These are phyloP conservation scores for Nevesoporus exiguus DNA, from an alignment of 768 basidiomycete genomes.

Conservation along the genomic window DNA sequence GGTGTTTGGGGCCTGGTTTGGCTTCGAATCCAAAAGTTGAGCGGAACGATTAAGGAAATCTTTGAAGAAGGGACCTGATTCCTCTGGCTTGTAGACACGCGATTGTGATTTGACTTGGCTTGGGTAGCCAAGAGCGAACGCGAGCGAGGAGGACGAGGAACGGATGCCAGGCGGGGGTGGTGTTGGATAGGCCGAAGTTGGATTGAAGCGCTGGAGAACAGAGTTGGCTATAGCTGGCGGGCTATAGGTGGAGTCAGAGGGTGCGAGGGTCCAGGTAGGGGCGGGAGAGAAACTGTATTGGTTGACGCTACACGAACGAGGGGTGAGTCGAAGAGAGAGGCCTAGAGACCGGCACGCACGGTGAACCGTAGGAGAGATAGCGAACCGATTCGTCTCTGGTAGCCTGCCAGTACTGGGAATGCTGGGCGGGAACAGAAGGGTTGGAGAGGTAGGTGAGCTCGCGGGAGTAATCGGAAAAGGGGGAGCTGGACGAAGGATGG, in stretches of 20 bases:
- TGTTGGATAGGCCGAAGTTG: slow-evolving; percentile 67
- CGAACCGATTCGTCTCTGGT: slow-evolving; percentile 59
- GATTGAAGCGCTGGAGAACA: slow-evolving; percentile 57
- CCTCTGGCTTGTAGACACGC: slow-evolving; percentile 45
- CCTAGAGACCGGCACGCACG: slow-evolving; percentile 38
- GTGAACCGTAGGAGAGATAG: slow-evolving; percentile 51
- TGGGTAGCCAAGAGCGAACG: slow-evolving; percentile 61
- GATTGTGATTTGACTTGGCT: slow-evolving; percentile 26
- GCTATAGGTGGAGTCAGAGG: slow-evolving; percentile 50
- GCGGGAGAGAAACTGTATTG: slow-evolving; percentile 33
- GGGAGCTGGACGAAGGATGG: slow-evolving; percentile 42
- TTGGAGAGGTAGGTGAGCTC: slow-evolving; percentile 56
- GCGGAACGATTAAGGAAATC: slow-evolving; percentile 49
- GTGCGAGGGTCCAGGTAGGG: slow-evolving; percentile 40
- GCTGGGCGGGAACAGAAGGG: slow-evolving; percentile 40
- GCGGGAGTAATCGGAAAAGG: slow-evolving; percentile 66
- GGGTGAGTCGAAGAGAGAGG: slow-evolving; percentile 1
- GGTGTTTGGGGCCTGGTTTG: slow-evolving; percentile 14
- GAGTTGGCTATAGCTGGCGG: slow-evolving; percentile 60
- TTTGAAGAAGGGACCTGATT: slow-evolving; percentile 65
- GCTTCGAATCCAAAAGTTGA: slow-evolving; percentile 41
- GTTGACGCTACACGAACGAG: slow-evolving; percentile 14
- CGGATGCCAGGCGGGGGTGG: slow-evolving; percentile 62
- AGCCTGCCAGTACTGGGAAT: slow-evolving; percentile 61
- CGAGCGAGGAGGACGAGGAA: slow-evolving; percentile 71